These are phyloP conservation scores for Neospora caninum DNA, from an alignment of 169 alveolate genomes.

Conservation along the genomic window DNA sequence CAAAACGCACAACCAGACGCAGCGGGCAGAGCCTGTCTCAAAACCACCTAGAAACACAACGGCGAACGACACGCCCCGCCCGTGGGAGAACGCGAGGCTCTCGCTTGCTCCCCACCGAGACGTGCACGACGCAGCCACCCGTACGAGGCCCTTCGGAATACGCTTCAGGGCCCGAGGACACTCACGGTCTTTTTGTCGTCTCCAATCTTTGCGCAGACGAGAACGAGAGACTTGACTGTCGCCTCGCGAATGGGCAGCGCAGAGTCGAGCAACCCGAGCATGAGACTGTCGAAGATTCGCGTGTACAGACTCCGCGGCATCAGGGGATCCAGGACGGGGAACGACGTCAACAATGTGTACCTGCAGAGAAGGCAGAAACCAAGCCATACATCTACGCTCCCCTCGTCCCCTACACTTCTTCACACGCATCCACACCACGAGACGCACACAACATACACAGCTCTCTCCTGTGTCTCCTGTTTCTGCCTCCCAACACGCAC, in stretches of 20 bases:
- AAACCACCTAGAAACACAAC: neutral
- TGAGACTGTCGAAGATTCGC: neutral
- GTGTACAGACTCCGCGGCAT: neutral
- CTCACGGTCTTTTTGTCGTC: slow-evolving; percentile 13
- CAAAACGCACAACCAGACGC: too few relatives aligned
- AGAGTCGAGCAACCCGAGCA: slow-evolving; percentile 25
- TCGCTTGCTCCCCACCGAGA: too few relatives aligned
- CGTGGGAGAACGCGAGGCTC: too few relatives aligned
- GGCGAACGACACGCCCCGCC: neutral
- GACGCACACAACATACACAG: neutral
- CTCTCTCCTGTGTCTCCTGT: neutral
- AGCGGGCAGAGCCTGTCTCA: neutral
- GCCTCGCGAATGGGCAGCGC: neutral
- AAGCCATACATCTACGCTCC: neutral
- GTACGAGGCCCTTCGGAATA: neutral
- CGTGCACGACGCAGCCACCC: neutral
- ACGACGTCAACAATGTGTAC: slow-evolving; percentile 17
- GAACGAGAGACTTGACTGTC: slow-evolving; percentile 15
- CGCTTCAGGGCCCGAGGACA: neutral
- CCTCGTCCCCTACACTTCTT: neutral
- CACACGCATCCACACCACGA: neutral
- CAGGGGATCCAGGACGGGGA: neutral
- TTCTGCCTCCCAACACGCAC: neutral
- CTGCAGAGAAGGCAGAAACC: neutral
- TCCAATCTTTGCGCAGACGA: slow-evolving; percentile 7